Evolutionary conservation across 768 basidiomycete species (phyloP), one percentile per base, ranked within the genome.

Genomic region (Tricholoma furcatifolium): DNA sequence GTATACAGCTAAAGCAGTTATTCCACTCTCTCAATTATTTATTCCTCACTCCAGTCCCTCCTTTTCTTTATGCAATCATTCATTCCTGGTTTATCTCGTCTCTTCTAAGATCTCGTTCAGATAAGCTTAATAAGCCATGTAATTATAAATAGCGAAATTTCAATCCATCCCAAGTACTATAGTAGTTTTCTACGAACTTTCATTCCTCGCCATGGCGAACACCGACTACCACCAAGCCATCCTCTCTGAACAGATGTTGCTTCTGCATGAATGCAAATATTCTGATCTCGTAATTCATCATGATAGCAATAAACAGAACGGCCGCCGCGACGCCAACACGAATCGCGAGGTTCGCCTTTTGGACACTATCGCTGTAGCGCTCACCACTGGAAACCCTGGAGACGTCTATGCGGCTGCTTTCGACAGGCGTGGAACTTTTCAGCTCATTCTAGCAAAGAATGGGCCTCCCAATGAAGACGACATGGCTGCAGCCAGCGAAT

Each of bases 361-460:
- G 56, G 53, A 55, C 34, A 40, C 55, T 47, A 31, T 49, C 43
- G 48, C 56, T 38, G 39, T 50, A 18, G 34, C 50, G 14, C 50
- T 52, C 12, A 51, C 55, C 34, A 42, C n/a, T 2, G 30, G 39
- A 53, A 56, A 48, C 47, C 54, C 61, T 59, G 55, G 34, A 47
- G 53, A 54, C 47, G 47, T 23, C 34, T 30, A 64, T 51, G 47
- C 56, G 41, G 60, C 62, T 58, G 59, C 50, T 20, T 51, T 51
- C 15, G 50, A 51, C 42, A 51, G 30, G 18, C 40, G 31, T 5
- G 41, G 30, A 57, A 63, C 58, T 35, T 60, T 65, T 56, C 60
- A 52, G 49, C 59, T 58, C 27, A 30, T 54, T 42, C 53, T 54
- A 23, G 53, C 53, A 27, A 54, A 54, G 34, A 54, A 54, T 36